Base-by-base conservation (phyloP, 345 rosid species). In the Combretum micranthum region DNA sequence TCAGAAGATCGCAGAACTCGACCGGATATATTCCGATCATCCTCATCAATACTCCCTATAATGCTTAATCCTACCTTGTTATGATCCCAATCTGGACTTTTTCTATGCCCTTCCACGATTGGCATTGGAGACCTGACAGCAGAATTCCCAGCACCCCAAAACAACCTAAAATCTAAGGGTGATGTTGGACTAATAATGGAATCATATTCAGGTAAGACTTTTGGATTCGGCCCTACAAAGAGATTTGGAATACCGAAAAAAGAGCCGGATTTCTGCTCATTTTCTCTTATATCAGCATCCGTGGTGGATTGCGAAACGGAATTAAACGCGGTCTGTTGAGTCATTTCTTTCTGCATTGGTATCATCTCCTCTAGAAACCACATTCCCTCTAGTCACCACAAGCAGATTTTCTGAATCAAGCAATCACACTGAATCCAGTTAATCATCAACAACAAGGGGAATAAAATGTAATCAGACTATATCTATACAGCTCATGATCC, bases 101-200 rank as follows among this genome's bases (percentile, higher is more conserved):
- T 84, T 12, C 61, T 85, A 20, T 21, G 26, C 25, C 52, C 51
- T 3, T 44, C 63, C 18, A 13, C 18, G 25, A 76, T 63, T 47
- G 85, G 75, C 61, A 67, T 69, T 4, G 80, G 78, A 66, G 81
- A 81, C 46, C 63, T 44, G 15, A 26, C 12, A 21, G 50, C 16
- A 66, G 50, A 12, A 66, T 74, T 75, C 44, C 82, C 75, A 58
- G 80, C 57, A 70, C 64, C 72, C 26, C 87, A 76, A 32, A 85
- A 80, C 64, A 79, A 61, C 77, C 74, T 79, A 23, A 77, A 72
- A 64, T 89, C 99, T 13, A 93, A 76, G 59, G 97, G 96, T 55
- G 99, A 89, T 50, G 87, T 93, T 46, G 99, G 97, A 77, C 99
- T 93, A 47, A 84, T 72, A n/a, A 76, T 76, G 16, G 88, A 80